Evolutionary conservation across 805 yeast genomes (phyloP), one percentile per base, ranked within the genome.

Genomic region (Alloascoidea africana): DNA sequence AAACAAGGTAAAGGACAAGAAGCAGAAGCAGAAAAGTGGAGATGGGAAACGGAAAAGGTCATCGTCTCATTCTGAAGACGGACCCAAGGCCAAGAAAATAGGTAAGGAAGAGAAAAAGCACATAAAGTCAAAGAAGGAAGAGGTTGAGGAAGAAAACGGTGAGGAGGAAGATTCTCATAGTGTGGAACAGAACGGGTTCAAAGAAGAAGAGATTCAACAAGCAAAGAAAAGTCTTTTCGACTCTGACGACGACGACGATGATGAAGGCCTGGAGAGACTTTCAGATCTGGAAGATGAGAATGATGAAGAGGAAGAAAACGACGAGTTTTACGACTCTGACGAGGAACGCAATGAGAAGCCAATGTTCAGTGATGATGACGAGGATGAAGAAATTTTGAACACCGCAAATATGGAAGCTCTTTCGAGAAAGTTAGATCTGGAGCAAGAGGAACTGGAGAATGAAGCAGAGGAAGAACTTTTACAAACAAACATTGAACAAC

Each of bases 321-420:
- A 62, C 23, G 65, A 73, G 38, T 62, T 68, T 37, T 68, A 60
- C 38, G 84, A 76, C 46, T 73, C 81, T 2, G 86, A 73, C 27
- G 84, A 76, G 40, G 81, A 70, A 35, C 63, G 43, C 3, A 62
- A 70, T 42, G 76, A 56, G 14, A 71, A 64, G 46, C 86, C 91
- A 35, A 74, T 79, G 76, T 86, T 84, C 49, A 80, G 93, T 15
- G 94, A 84, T 50, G 74, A 68, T 42, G 76, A 67, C 27, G 83
- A 66, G 38, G 70, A 67, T 38, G 76, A 80, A 51, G 86, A 81
- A 45, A 69, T 66, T 40, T 64, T 82, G 50, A 81, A 80, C 53
- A 89, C 84, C 27, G 74, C 80, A 38, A 82, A 82, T 54, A 80
- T 82, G 86, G 93, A 82, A 62, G 77, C 78, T 2, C 68, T 75